Base-by-base conservation (phyloP, 345 rosid genomes). In the Arabidopsis suecica region DNA sequence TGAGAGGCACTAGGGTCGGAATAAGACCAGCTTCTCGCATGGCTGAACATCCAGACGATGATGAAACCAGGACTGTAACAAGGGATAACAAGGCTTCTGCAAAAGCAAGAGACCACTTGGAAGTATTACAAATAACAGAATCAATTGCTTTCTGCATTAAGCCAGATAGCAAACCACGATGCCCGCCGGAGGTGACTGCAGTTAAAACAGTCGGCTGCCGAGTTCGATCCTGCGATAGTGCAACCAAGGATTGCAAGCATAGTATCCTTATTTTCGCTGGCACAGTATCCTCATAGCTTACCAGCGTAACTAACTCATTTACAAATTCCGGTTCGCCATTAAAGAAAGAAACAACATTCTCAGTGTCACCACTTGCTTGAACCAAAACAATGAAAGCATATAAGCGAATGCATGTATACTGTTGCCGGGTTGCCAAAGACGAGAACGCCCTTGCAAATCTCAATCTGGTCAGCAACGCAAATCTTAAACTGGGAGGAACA, bases 1-100 rank as follows among this genome's bases (percentile, higher is more conserved):
- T 90, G 70, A 94, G 91, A 78, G 97, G 98, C 72, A 94, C 76
- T 69, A 94, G 91, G 71, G 95, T 88, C 22, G 97, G 93, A 60
- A 94, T 90, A 77, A 94, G 88, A 56, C 97, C 98, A 49, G 97
- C 96, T 77, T 94, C 97, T 42, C 93, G 90, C 96, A 94, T 86
- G 50, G 97, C 97, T 8, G 97, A 87, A 73, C 98, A 91, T 63
- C 97, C 90, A 6, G 96, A 88, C 30, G 97, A 88, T 49, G 97
- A 88, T 60, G 98, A 88, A 66, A 88, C 98, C 87, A 94, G 75
- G 59, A 89, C 91, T 56, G 97, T 90, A 59, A 91, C 91, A 78
- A 94, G 95, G 68, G 97, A 91, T 65, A 94, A 78, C 41, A 94
- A 80, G 60, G 97, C 96, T 84, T 94, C 97, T 11, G 96, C 92